Evolutionary conservation across 2,329 filamentous ascomycete genomes (phyloP).

Genomic region (Pochonia chlamydosporia): DNA sequence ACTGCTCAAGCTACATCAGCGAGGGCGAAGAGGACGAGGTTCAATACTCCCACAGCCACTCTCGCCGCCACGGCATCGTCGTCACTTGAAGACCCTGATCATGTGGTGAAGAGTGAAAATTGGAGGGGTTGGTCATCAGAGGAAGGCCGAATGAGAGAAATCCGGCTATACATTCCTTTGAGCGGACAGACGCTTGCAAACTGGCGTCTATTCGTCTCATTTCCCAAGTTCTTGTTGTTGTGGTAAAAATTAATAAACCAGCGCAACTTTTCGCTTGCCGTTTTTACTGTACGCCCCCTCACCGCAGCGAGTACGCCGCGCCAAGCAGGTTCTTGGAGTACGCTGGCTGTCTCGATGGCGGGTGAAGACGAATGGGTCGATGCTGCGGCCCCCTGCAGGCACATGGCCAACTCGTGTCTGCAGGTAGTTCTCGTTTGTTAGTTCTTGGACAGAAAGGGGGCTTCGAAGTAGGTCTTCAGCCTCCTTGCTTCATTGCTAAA

Average conservation of each 20-base stretch:
- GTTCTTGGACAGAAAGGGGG: slow-evolving; percentile 19
- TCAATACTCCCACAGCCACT: slow-evolving; percentile 38
- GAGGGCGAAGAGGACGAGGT: slow-evolving; percentile 52
- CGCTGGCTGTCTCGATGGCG: slow-evolving; percentile 14
- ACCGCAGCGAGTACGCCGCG: slow-evolving; percentile 21
- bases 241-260: slow-evolving; percentile 7
- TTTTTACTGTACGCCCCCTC: slow-evolving; percentile 21
- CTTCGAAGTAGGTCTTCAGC: slow-evolving; percentile 1
- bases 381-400: slow-evolving; percentile 43
- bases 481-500: slow-evolving; percentile 1
- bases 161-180: slow-evolving; percentile 29
- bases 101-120: not conserved
- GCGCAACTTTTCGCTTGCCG: slow-evolving; percentile 12
- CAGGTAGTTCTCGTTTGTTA: slow-evolving; percentile 25
- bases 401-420: slow-evolving; percentile 16
- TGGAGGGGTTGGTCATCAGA: slow-evolving; percentile 3
- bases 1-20: slow-evolving; percentile 61
- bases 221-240: slow-evolving; percentile 23
- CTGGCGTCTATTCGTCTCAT: slow-evolving; percentile 23
- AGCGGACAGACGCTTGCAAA: slow-evolving; percentile 18
- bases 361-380: slow-evolving; percentile 42
- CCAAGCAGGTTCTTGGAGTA: slow-evolving; percentile 40
- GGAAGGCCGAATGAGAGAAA: slow-evolving; percentile 21
- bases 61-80: slow-evolving; percentile 60
- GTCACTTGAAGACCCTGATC: slow-evolving; percentile 39